phyloP scores from a whole-genome alignment of 352 stramenopile genomes.

The Thraustotheca clavata region DNA sequence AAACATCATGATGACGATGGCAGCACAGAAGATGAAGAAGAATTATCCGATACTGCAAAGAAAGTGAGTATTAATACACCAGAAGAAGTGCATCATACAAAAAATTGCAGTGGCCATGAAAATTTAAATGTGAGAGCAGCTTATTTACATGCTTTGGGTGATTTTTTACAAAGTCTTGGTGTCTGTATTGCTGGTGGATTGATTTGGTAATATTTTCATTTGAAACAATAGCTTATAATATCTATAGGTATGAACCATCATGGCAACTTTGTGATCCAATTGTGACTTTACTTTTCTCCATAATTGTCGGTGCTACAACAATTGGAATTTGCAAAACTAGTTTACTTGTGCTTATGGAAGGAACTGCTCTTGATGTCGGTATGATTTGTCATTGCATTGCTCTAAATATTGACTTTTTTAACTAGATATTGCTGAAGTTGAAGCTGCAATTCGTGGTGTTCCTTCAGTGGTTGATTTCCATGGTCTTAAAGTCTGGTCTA shows the following conservation, averaged over 20 bases:
- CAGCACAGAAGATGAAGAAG: slow-evolving; percentile 17
- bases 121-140: slow-evolving; percentile 97
- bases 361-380: slow-evolving; percentile 46
- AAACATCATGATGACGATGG: background rate
- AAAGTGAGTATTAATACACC: too few species aligned
- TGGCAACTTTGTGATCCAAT: slow-evolving; percentile 96
- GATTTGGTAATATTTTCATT: slow-evolving; percentile 83
- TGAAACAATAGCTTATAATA: background rate
- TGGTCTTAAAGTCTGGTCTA: slow-evolving; percentile 96
- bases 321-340: slow-evolving; percentile 87
- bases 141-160: slow-evolving; percentile 96
- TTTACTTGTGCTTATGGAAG: slow-evolving; percentile 93
- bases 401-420: background rate
- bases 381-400: background rate
- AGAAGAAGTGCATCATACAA: too few species aligned
- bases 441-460: slow-evolving; percentile 35
- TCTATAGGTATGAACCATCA: slow-evolving; percentile 50
- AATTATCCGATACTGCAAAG: too few species aligned
- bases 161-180: slow-evolving; percentile 95
- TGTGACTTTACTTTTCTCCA: slow-evolving; percentile 94
- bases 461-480: slow-evolving; percentile 91
- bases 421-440: slow-evolving; percentile 45
- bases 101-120: slow-evolving; percentile 38
- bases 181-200: slow-evolving; percentile 93
- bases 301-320: slow-evolving; percentile 92